phyloP scores from a whole-genome alignment of 2,329 filamentous ascomycete species.

The Trichophyton schoenleinii region DNA sequence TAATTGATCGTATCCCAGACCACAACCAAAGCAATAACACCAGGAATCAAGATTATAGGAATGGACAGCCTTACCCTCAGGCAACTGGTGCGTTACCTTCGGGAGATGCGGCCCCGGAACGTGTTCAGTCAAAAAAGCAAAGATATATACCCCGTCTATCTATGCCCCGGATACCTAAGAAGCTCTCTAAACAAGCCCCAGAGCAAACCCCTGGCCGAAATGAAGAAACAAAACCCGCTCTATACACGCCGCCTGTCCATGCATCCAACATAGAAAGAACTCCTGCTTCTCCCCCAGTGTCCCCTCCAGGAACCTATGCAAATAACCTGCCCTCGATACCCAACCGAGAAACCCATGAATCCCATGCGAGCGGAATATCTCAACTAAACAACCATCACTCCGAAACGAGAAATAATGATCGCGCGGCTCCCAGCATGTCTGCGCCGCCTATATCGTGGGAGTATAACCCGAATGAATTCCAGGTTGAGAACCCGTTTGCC shows the following conservation, averaged over 20 bases:
- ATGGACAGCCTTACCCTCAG: not conserved
- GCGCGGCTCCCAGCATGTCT: slow-evolving; percentile 10
- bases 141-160: slow-evolving; percentile 1
- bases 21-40: not conserved
- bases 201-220: not conserved
- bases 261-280: not conserved
- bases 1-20: not conserved
- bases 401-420: not conserved
- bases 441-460: slow-evolving; percentile 18
- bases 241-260: not conserved
- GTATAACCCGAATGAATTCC: slow-evolving; percentile 29
- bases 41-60: not conserved
- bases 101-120: not conserved
- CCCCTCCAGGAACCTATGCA: not conserved
- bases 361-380: not conserved
- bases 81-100: not conserved
- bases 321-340: not conserved
- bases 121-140: not conserved
- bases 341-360: not conserved
- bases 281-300: not conserved
- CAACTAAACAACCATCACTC: not conserved
- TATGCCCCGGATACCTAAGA: not conserved
- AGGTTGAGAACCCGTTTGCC: slow-evolving; percentile 32
- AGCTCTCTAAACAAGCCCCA: not conserved
- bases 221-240: not conserved